Base-by-base conservation (phyloP, 2,329 filamentous ascomycete species). In the Diaporthe nobilis region DNA sequence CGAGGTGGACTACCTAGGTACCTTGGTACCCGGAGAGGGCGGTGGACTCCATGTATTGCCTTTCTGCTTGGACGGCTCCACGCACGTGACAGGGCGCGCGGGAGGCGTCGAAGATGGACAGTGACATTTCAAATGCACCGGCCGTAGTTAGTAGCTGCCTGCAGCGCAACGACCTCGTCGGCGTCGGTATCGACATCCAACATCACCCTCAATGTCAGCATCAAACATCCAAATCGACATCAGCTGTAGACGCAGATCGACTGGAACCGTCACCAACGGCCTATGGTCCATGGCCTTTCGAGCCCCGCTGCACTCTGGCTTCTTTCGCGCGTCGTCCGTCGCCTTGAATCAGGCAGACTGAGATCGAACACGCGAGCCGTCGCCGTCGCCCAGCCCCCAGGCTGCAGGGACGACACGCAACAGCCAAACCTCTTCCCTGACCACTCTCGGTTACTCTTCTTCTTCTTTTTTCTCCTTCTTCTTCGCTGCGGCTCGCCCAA, bases 21-120 rank as follows among this genome's bases (percentile, higher is more conserved):
- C 44, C 47, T 22, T 1, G 31, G 31, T 31, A 31, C 31, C 31
- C 1, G 37, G 37, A 39, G 10, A 39, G 10, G 37, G 37, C 37
- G 37, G 31, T 31, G 31, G 31, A 31, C 31, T 31, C 31, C 31
- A 31, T 31, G 31, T 31, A 31, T 31, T 31, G 31, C 31, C 31
- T 31, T 1, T 31, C 31, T 31, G 31, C 31, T 31, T 17, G 42
- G 42, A 20, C 42, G 20, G 44, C 20, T 25, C 20, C 12, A 28
- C 13, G 47, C 65, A 68, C 65, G 65, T 68, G 65, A 68, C 34
- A 39, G 65, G 47, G 65, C 47, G 51, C 51, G 39, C 34, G 57
- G 57, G 17, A 61, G 57, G 31, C 34, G 57, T 39, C 20, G 39
- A 44, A 12, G 57, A 31, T n/a, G 39, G 60, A 49, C 60, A 65